A percentile compares a stretch with the other conserved stretches of the same genome.
These are phyloP conservation scores for Sarocladiaceae sp. DNA, from an alignment of 2,329 filamentous ascomycete species.

Conservation along the genomic window DNA sequence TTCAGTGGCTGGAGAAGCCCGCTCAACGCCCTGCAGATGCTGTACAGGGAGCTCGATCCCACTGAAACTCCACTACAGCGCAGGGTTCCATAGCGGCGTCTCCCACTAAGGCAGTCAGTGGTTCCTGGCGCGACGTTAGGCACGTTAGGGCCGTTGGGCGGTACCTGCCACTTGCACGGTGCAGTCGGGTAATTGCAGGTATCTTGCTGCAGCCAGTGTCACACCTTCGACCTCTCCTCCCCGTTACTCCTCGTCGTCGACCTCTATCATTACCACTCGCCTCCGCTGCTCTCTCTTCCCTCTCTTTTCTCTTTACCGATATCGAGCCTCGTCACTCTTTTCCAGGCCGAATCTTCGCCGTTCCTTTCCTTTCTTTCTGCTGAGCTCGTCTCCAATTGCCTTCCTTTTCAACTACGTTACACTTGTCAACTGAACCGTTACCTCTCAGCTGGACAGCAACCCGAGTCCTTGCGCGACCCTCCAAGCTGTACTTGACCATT, in stretches of 20 bases:
- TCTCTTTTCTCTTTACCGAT: neutral
- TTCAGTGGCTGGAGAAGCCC: neutral
- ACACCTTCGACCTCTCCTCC: neutral
- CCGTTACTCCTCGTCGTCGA: conserved; percentile 1
- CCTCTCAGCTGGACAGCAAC: neutral
- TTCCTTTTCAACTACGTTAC: conserved; percentile 3
- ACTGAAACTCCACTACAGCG: neutral
- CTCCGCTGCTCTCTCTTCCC: conserved; percentile 11
- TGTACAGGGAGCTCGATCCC: neutral
- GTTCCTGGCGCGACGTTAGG: neutral
- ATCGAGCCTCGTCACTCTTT: conserved; percentile 10
- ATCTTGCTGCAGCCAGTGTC: neutral
- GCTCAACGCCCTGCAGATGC: neutral
- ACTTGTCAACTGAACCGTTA: neutral
- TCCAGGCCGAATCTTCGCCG: conserved; percentile 4
- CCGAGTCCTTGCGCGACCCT: neutral
- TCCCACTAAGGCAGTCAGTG: no score
- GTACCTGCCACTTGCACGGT: neutral
- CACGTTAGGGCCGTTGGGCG: neutral
- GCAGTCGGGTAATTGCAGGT: neutral
- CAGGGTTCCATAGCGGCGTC: no score
- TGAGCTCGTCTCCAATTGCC: conserved; percentile 12
- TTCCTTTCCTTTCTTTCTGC: conserved; percentile 11
- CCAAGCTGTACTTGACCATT: neutral
- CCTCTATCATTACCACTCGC: neutral